Base-by-base conservation (phyloP, 2,329 filamentous ascomycete genomes). In the Fusarium paranaense region DNA sequence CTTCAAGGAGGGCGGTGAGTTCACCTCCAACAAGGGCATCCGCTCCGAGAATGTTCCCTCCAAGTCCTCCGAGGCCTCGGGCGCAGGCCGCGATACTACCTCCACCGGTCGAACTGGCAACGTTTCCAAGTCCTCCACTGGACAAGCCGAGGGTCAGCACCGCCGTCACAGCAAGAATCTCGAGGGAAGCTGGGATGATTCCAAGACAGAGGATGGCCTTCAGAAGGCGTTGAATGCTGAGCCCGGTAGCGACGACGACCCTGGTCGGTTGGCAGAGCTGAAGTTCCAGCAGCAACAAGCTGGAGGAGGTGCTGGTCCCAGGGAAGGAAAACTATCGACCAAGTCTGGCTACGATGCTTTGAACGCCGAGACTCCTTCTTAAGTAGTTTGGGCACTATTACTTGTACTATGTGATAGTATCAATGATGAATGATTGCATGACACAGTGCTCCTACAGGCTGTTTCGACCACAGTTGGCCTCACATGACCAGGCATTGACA, bases 21-120 rank as follows among this genome's bases (percentile, higher is more conserved):
- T 94, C 77, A 84, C 87, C 45, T 81, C 87, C 66, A 93, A 94
- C 82, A 85, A 86, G 27, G 85, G 87, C 70, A 86, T 87, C 20
- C 71, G 71, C 22, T 67, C 78, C 33, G 78, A 78, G 62, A 77
- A 77, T 57, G 64, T 50, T 10, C 33, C 70, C 13, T 54, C 61
- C 61, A 38, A 66, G 27, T 33, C 63, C 22, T 38, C 52, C n/a
- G 64, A 72, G 40, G 47, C 64, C 27, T 60, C 69, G 45, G 63
- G 60, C 30, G 52, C 64, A 62, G 56, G 60, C 5, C 60, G 56
- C 37, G 54, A 62, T 47, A 32, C 69, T 10, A 58, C 63, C 33
- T 67, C 70, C 27, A 50, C 73, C 6, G 37, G 37, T 8, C 64
- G 62, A 27, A 65, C 68, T 11, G 64, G 58, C 42, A 45, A 40